Evolutionary conservation across 768 basidiomycete genomes (phyloP).

Genomic region (Tricholoma furcatifolium): DNA sequence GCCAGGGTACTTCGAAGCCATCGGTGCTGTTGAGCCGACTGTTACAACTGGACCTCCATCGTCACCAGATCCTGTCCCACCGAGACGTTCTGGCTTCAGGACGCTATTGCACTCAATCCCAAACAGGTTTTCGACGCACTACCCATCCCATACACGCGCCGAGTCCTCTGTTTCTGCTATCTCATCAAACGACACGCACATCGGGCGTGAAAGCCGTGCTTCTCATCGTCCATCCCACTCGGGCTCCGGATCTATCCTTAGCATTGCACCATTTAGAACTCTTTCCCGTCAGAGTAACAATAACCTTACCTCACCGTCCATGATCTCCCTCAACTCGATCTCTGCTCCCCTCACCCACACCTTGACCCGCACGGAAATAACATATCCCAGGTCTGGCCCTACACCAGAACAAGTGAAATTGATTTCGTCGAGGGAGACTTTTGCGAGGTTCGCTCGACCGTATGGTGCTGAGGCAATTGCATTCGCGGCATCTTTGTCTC

Average conservation of each 20-base stretch:
- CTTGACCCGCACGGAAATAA: slow-evolving; percentile 65
- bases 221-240: slow-evolving; percentile 31
- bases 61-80: slow-evolving; percentile 16
- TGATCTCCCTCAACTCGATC: slow-evolving; percentile 71
- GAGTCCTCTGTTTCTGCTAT: slow-evolving; percentile 28
- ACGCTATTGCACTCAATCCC: slow-evolving; percentile 34
- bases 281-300: slow-evolving; percentile 46
- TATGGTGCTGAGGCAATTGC: slow-evolving; percentile 75
- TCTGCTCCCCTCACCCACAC: slow-evolving; percentile 79
- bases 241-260: slow-evolving; percentile 33
- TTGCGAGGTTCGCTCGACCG: slow-evolving; percentile 71
- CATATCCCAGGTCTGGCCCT: slow-evolving; percentile 60
- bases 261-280: slow-evolving; percentile 48
- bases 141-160: slow-evolving; percentile 23
- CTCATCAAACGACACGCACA: slow-evolving; percentile 21
- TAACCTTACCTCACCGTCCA: slow-evolving; percentile 60
- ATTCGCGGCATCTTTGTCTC: slow-evolving; percentile 51
- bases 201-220: slow-evolving; percentile 22
- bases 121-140: slow-evolving; percentile 33
- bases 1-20: slow-evolving; percentile 66
- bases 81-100: slow-evolving; percentile 47
- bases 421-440: slow-evolving; percentile 64
- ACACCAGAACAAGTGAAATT: slow-evolving; percentile 66
- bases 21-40: slow-evolving; percentile 17
- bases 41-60: slow-evolving; percentile 12